Percentiles rank a stretch among this genome's conserved stretches.
phyloP scores from a whole-genome alignment of 1,284 basidiomycete species.

The Ganoderma lucidum region DNA sequence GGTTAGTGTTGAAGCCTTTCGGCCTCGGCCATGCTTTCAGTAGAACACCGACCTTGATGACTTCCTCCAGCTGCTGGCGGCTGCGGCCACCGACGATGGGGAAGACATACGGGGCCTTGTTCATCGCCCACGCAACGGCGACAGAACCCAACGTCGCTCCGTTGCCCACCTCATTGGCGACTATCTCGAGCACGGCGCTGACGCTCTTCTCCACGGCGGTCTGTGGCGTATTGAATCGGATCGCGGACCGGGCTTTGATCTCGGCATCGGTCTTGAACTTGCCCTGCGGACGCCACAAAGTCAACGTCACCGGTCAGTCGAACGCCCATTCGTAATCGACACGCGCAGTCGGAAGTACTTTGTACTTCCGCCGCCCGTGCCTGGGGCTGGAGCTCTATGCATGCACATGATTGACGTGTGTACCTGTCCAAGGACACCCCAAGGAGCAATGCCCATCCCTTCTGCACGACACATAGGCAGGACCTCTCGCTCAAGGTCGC shows the following conservation, averaged over 20 bases:
- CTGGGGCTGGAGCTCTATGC: not conserved
- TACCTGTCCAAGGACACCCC: constrained; percentile 34
- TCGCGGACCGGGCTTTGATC: constrained; percentile 43
- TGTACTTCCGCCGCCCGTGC: not conserved
- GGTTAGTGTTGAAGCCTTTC: not conserved
- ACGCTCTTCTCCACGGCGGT: constrained; percentile 30
- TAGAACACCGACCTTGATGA: constrained; percentile 44
- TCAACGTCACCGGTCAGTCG: not conserved
- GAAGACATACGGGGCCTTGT: constrained; percentile 28
- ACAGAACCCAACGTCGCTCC: constrained; percentile 28
- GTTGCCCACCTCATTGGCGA: constrained; percentile 35
- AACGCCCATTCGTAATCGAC: not conserved
- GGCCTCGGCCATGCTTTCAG: not conserved
- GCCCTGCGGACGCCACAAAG: constrained; percentile 11
- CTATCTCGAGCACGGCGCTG: constrained; percentile 29
- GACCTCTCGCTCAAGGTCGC: constrained; percentile 31
- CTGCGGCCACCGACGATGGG: constrained; percentile 27
- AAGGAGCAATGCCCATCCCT: constrained; percentile 28
- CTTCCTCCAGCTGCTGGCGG: constrained; percentile 50
- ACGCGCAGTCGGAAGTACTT: not conserved
- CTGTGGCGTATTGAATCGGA: constrained; percentile 37
- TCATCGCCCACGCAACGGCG: constrained; percentile 40
- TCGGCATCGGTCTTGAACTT: constrained; percentile 42
- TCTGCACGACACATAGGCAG: constrained; percentile 30
- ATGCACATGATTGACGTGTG: constrained; percentile 13